Conservation (phyloP, 345 rosid species). For the Eucalyptus sp. region DNA sequence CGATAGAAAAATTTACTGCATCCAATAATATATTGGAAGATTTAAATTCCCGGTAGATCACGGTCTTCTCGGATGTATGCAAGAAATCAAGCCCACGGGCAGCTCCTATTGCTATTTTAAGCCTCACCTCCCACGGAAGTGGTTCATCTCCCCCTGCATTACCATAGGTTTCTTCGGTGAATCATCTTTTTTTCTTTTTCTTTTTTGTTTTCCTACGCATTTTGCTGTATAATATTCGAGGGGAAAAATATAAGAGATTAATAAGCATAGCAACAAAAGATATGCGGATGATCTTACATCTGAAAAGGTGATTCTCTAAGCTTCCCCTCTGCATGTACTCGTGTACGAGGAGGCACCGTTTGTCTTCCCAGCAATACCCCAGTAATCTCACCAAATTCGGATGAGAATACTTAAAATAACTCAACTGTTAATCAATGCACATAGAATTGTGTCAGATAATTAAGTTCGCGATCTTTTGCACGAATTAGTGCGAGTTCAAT, state of each 20-base stretch:
- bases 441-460: no score
- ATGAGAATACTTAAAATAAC: neutral
- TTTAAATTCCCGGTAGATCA: slow-evolving; percentile 71
- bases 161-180: neutral
- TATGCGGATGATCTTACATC: slow-evolving; percentile 16
- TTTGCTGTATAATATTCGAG: neutral
- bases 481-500: no score
- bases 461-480: no score
- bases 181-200: no score
- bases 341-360: slow-evolving; percentile 59
- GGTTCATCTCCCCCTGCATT: slow-evolving; percentile 39
- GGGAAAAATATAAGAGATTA: neutral
- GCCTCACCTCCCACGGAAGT: slow-evolving; percentile 48
- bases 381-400: slow-evolving; percentile 7
- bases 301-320: slow-evolving; percentile 69
- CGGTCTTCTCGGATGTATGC: slow-evolving; percentile 60
- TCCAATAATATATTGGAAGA: slow-evolving; percentile 73
- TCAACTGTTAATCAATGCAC: no score
- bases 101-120: slow-evolving; percentile 66
- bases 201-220: neutral
- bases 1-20: slow-evolving; percentile 17
- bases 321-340: slow-evolving; percentile 70
- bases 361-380: slow-evolving; percentile 76
- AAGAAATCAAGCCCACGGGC: slow-evolving; percentile 62
- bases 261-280: no score